Evolutionary conservation across 2,329 filamentous ascomycete species (phyloP).

Genomic region (Pseudogymnoascus sp.): DNA sequence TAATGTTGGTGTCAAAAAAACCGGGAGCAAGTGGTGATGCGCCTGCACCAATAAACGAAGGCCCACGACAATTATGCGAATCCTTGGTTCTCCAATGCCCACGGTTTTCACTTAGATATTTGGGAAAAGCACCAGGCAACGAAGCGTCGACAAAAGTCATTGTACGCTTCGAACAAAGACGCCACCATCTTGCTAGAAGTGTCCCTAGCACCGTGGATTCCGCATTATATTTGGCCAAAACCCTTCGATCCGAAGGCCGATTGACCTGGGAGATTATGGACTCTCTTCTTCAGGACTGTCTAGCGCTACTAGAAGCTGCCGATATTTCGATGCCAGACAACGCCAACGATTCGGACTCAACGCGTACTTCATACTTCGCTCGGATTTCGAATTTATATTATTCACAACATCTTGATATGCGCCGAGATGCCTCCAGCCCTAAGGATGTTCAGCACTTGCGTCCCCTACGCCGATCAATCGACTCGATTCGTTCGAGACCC

Average conservation of each 20-base stretch:
- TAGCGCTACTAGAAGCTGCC: conserved; percentile 46
- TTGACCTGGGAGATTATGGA: conserved; percentile 50
- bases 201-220: conserved; percentile 54
- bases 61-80: conserved; percentile 39
- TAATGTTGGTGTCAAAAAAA: conserved; percentile 36
- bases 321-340: conserved; percentile 24
- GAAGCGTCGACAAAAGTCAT: conserved; percentile 48
- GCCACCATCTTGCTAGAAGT: conserved; percentile 39
- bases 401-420: conserved; percentile 47
- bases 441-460: conserved; percentile 42
- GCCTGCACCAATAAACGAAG: conserved; percentile 11
- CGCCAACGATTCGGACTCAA: conserved; percentile 21
- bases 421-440: conserved; percentile 36
- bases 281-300: conserved; percentile 48
- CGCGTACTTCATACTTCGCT: conserved; percentile 44
- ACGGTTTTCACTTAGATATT: conserved; percentile 52
- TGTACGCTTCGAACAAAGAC: conserved; percentile 54
- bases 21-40: conserved; percentile 19
- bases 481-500: conserved; percentile 49
- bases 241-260: conserved; percentile 39
- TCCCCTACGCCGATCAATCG: conserved; percentile 56
- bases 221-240: conserved; percentile 48
- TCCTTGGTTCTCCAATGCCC: conserved; percentile 51
- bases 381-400: conserved; percentile 69
- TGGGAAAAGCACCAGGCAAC: conserved; percentile 48